Evolutionary conservation across 768 basidiomycete genomes (phyloP), one percentile per base, ranked within the genome.

Genomic region (Trametes cubensis): DNA sequence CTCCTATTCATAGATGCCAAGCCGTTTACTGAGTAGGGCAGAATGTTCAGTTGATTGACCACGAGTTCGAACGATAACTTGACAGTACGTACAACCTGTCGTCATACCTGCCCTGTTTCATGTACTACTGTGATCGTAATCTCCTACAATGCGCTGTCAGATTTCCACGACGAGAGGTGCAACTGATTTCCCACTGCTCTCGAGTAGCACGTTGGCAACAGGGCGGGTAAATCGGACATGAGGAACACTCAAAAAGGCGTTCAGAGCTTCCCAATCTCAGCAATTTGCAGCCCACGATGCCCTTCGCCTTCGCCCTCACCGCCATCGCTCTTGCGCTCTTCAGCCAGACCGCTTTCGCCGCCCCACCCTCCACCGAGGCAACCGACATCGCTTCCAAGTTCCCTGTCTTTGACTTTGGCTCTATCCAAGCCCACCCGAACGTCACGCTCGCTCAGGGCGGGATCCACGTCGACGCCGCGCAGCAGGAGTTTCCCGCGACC

Each of bases 331-430:
- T 46, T 38, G 55, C 46, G 13, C 11, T 48, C 38, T 25, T 48
- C 45, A 28, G 45, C 34, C 55, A 57, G 55, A 21, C 45, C 55
- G 55, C 25, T 3, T 17, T 21, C 38, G 34, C 46, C 11, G 25
- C 15, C 13, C 45, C 45, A 14, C 30, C 48, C 40, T n/a, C 53
- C n/a, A 5, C 34, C 34, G 46, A 39, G 23, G 10, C 55, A 6
- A 57, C 55, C 13, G 21, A 41, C 26, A 28, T 58, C 48, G 57
- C 28, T 4, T 25, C 39, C 18, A n/a, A 17, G 25, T 58, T 58
- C 57, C 57, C 57, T 10, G 57, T 58, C 25, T 4, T 39, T 48
- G 48, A 58, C 57, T 25, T 55, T 26, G 34, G 26, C 44, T 17
- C 23, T 4, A 42, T 13, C 44, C 26, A 44, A 10, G 59, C 45